These are phyloP conservation scores for Aspergillus sp. DNA, from an alignment of 2,329 filamentous ascomycete species.

Conservation along the genomic window DNA sequence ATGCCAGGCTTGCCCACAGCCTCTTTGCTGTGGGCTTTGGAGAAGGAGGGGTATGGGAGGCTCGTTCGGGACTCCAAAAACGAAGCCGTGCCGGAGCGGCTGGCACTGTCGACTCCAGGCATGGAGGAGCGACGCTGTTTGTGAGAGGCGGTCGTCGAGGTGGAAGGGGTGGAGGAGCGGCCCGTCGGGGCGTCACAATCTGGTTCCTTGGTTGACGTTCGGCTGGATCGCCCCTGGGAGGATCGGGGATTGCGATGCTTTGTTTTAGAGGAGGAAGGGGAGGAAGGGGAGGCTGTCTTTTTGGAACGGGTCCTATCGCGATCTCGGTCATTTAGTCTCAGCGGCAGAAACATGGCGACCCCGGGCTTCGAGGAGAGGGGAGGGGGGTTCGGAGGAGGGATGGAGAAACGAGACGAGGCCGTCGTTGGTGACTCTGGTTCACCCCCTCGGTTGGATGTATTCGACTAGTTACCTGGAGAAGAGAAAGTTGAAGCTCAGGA, in stretches of 20 bases:
- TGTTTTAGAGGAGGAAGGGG: conserved; percentile 24
- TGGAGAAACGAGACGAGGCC: conserved; percentile 14
- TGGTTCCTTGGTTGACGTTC: conserved; percentile 35
- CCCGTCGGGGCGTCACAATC: conserved; percentile 27
- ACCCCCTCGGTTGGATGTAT: conserved; percentile 7
- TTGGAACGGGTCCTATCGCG: conserved; percentile 26
- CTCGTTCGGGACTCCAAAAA: conserved; percentile 48
- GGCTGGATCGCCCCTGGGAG: conserved; percentile 31
- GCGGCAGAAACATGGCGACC: conserved; percentile 37
- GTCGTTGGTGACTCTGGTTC: conserved; percentile 7
- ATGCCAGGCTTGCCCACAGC: conserved; percentile 57
- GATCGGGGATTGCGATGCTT: conserved; percentile 30
- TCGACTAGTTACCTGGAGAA: conserved; percentile 25
- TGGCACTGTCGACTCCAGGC: conserved; percentile 47
- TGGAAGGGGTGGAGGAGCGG: conserved; percentile 29
- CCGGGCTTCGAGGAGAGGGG: conserved; percentile 23
- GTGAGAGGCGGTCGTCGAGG: conserved; percentile 21
- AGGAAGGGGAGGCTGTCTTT: conserved; percentile 26
- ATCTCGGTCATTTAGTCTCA: conserved; percentile 37
- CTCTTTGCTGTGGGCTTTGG: conserved; percentile 90
- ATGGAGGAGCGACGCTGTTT: conserved; percentile 49
- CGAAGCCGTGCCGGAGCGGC: conserved; percentile 33
- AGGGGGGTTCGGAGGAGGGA: conserved; percentile 18
- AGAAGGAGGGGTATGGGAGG: conserved; percentile 77
- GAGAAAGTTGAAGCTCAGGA: conserved; percentile 3